Base-by-base conservation (phyloP, 1,284 basidiomycete genomes). In the Dichomitus squalens region DNA sequence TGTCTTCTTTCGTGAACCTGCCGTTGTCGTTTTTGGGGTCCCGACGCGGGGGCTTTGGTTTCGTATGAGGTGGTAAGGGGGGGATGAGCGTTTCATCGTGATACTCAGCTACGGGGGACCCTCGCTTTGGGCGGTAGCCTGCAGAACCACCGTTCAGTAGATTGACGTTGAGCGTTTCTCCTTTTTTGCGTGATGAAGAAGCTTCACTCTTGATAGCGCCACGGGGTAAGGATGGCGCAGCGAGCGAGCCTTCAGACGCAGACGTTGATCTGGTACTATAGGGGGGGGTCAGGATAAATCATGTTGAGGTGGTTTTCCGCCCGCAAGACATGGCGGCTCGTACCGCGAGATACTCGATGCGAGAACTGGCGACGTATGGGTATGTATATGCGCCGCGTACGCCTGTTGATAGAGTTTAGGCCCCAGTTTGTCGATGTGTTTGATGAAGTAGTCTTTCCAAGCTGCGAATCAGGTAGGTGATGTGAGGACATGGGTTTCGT, bases 81-180 rank as follows among this genome's bases (percentile, higher is more conserved):
- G 55, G 59, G 12, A 60, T 57, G 33, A 7, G 27, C 25, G 48
- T 51, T 12, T 44, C 52, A 0, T 52, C 59, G 21, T 60, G 59
- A 31, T 51, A 57, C 21, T 57, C 38, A 1, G 48, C 33, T 16
- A 44, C 27, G 1, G 43, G 55, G 6, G 41, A 49, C n/a, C 55
- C 52, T 9, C 49, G 36, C 27, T 33, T 53, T 5, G 43, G 44
- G 8, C 52, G 34, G 21, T 29, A 18, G 12, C 36, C 33, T 8
- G 33, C 20, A 7, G 36, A 38, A 7, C 14, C 16, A 8, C 9
- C 16, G 23, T 38, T 23, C 8, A 23, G 33, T 16, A 21, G 20
- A n/a, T 27, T 25, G 12, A 27, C 41, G 6, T 29, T 25, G 41
- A 16, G 25, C 23, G 2, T 18, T 14, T 23, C 12, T 16, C n/a